Evolutionary conservation across 495 filamentous ascomycete genomes (phyloP), one percentile per base, ranked within the genome.

Genomic region (Xylaria longipes): DNA sequence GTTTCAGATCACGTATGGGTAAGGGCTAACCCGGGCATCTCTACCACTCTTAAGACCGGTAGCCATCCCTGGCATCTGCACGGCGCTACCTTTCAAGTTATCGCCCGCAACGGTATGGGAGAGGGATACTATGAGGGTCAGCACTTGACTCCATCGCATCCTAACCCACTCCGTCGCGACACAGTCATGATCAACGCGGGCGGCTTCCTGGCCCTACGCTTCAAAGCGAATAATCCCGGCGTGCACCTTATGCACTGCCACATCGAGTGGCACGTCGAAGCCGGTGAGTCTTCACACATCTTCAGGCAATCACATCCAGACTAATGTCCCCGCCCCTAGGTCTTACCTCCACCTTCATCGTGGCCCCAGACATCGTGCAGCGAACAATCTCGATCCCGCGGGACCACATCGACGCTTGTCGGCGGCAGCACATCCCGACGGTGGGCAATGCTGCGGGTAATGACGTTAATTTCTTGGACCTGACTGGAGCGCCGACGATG

Each of bases 201-300:
- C 39, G 87, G 85, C n/a, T 84, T 87, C 75, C 82, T 85, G 7
- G 87, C 90, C 4, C 77, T 91, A 27, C 84, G 89, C 48, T 90
- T 90, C 73, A 80, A 79, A 31, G 88, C 88, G 1, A 72, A 86
- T 70, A 97, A 97, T 76, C 91, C 93, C n/a, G 94, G 91, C 62
- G 86, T 94, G 33, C 93, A 89, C 88, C 80, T 94, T 25, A 92
- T 94, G 80, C 93, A 95, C 77, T 95, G 93, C 81, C 92, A 93
- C 80, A 86, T 93, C 45, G 92, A 93, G 83, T 94, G 92, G 91
- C 93, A 95, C 77, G 86, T 93, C 57, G 89, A 86, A 72, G 88
- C 83, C 31, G 87, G 87, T 68, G 57, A 45, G 86, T 87, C 73
- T 76, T 45, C 1, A 35, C 33, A 8, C 5, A 27, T 22, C 4